Conservation (phyloP, 306 rosid species). For the Quercus ilex region DNA sequence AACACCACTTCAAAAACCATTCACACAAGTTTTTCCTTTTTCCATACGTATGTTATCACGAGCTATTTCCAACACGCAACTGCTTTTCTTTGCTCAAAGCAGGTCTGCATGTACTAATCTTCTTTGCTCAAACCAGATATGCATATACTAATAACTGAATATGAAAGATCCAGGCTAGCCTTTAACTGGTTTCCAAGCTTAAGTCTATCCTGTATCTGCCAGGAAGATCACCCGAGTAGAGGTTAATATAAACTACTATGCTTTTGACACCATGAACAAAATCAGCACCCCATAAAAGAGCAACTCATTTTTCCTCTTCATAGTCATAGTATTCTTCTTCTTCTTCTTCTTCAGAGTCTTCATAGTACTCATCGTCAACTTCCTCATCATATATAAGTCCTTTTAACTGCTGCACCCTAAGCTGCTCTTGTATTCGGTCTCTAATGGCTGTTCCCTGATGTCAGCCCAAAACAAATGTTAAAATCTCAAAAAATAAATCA, state of each 20-base stretch:
- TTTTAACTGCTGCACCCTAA: constrained; percentile 58
- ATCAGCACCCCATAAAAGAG: neutral
- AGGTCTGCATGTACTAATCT: too few relatives aligned
- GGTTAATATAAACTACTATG: neutral
- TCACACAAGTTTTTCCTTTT: neutral
- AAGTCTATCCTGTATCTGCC: neutral
- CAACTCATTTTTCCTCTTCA: constrained; percentile 30
- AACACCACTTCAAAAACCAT: neutral
- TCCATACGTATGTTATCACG: neutral
- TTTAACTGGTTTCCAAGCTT: neutral
- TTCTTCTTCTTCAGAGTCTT: constrained; percentile 1
- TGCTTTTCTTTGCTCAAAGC: neutral
- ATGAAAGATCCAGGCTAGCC: neutral
- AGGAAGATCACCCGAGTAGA: neutral
- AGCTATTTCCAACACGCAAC: neutral
- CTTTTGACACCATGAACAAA: neutral
- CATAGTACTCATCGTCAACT: constrained; percentile 16
- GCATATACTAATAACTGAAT: neutral
- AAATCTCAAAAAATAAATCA: neutral
- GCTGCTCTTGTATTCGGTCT: constrained; percentile 90
- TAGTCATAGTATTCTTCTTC: constrained; percentile 39
- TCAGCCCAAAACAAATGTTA: constrained; percentile 20
- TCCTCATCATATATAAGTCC: constrained; percentile 32
- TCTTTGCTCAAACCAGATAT: neutral
- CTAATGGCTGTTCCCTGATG: constrained; percentile 90